phyloP scores from a whole-genome alignment of 768 basidiomycete species.

The Holtermanniella nyarrowii region DNA sequence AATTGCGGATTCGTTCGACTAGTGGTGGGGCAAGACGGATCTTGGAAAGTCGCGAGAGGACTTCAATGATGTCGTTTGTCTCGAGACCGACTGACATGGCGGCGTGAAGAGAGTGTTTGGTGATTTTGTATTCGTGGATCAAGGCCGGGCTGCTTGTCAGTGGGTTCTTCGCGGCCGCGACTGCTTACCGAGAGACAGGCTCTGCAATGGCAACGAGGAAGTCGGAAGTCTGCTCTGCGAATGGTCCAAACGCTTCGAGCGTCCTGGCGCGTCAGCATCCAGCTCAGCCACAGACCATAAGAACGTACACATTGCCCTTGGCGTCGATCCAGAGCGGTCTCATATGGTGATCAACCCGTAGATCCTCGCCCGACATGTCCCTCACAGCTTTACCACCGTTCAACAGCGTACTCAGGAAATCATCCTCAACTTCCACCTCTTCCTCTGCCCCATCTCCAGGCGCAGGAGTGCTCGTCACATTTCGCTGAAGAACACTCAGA shows the following conservation, averaged over 20 bases:
- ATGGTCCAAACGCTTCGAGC: conserved; percentile 92
- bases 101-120: conserved; percentile 93
- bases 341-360: conserved; percentile 83
- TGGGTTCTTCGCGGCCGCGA: background rate
- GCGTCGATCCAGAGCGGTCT: conserved; percentile 82
- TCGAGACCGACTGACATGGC: conserved; percentile 97
- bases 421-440: conserved; percentile 23
- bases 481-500: conserved; percentile 15
- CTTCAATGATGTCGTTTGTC: conserved; percentile 97
- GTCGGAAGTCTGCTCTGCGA: conserved; percentile 96
- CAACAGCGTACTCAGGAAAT: conserved; percentile 13
- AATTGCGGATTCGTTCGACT: conserved; percentile 74
- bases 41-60: conserved; percentile 51
- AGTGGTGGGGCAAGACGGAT: conserved; percentile 87
- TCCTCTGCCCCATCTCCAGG: conserved; percentile 27
- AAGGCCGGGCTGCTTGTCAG: conserved; percentile 55
- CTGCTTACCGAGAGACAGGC: conserved; percentile 90
- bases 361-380: conserved; percentile 50
- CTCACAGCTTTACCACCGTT: conserved; percentile 19
- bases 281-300: conserved; percentile 42
- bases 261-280: conserved; percentile 63
- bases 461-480: conserved; percentile 11
- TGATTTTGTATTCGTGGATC: conserved; percentile 98
- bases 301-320: conserved; percentile 38
- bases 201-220: conserved; percentile 96